These are phyloP conservation scores for Chlamydomonas schloesseri DNA, from an alignment of 139 green algal genomes.

Conservation along the genomic window DNA sequence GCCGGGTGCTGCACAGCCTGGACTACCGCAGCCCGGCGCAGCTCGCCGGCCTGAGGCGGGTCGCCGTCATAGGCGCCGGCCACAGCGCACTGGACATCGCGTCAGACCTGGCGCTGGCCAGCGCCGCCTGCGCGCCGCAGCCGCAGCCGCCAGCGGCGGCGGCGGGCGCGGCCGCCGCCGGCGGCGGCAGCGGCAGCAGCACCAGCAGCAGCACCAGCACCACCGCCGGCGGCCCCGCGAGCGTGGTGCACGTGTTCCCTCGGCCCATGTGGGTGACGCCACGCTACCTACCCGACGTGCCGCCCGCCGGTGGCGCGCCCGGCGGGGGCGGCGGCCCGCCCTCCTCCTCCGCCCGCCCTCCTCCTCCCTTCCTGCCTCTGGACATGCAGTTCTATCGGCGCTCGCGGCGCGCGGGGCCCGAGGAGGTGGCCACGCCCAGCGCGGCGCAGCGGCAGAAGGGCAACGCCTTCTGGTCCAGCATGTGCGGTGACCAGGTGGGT, in stretches of 20 bases:
- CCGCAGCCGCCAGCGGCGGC: no score
- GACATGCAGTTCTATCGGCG: not conserved
- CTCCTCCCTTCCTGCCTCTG: not conserved
- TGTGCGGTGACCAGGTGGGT: not conserved
- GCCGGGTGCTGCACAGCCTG: constrained; percentile 1
- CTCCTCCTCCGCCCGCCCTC: not conserved
- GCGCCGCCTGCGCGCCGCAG: not conserved
- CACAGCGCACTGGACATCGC: constrained; percentile 29
- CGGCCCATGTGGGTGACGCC: constrained; percentile 20
- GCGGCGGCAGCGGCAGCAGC: not conserved
- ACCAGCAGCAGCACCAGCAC: no score
- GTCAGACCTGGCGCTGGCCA: constrained; percentile 1
- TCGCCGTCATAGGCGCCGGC: not conserved
- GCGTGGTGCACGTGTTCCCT: constrained; percentile 7
- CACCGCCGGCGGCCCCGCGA: not conserved
- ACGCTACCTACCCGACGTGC: constrained; percentile 1
- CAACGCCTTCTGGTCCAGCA: not conserved
- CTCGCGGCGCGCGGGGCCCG: not conserved
- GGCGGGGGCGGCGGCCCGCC: not conserved
- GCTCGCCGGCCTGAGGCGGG: not conserved
- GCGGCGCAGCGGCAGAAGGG: not conserved
- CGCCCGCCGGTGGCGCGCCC: no score
- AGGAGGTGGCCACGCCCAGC: not conserved
- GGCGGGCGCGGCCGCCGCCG: no score
- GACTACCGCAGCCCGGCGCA: not conserved